These are phyloP conservation scores for Rhodotorula kratochvilovae DNA, from an alignment of 768 basidiomycete genomes.

Conservation along the genomic window DNA sequence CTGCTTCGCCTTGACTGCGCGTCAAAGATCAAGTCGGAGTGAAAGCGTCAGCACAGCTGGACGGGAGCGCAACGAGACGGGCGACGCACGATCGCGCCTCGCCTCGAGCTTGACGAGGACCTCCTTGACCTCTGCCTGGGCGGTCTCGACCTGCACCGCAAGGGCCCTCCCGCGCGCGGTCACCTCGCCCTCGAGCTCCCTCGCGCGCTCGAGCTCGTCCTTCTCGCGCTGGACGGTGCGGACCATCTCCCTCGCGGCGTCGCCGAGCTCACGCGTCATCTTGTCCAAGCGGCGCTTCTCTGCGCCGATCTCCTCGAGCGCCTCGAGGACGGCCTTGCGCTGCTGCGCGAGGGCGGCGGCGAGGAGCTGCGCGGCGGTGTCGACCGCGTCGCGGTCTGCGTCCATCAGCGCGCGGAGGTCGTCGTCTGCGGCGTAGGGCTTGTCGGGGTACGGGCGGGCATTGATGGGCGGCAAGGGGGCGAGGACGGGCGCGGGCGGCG, in stretches of 20 bases:
- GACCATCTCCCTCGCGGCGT: constrained; percentile 23
- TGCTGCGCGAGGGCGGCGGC: neutral
- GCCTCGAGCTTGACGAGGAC: constrained; percentile 6
- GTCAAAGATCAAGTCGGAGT: neutral
- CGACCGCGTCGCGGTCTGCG: constrained; percentile 21
- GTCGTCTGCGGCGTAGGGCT: constrained; percentile 28
- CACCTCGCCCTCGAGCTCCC: constrained; percentile 14
- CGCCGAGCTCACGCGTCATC: constrained; percentile 16
- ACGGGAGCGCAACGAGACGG: neutral
- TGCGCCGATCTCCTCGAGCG: constrained; percentile 17
- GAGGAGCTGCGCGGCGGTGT: constrained; percentile 15
- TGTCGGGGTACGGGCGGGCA: constrained; percentile 13
- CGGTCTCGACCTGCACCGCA: constrained; percentile 22
- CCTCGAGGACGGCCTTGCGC: neutral
- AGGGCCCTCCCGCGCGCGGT: neutral
- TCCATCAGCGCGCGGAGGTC: constrained; percentile 9
- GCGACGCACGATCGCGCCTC: constrained; percentile 1
- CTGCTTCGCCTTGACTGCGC: constrained; percentile 29
- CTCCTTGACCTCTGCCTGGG: constrained; percentile 25
- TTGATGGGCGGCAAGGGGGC: constrained; percentile 16
- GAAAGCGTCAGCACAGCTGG: neutral
- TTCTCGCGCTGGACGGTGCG: constrained; percentile 11
- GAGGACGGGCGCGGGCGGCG: neutral
- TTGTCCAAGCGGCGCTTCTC: constrained; percentile 13
- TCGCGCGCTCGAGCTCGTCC: constrained; percentile 19